phyloP scores from a whole-genome alignment of 2,329 filamentous ascomycete species.

The Epichloe amarillans region DNA sequence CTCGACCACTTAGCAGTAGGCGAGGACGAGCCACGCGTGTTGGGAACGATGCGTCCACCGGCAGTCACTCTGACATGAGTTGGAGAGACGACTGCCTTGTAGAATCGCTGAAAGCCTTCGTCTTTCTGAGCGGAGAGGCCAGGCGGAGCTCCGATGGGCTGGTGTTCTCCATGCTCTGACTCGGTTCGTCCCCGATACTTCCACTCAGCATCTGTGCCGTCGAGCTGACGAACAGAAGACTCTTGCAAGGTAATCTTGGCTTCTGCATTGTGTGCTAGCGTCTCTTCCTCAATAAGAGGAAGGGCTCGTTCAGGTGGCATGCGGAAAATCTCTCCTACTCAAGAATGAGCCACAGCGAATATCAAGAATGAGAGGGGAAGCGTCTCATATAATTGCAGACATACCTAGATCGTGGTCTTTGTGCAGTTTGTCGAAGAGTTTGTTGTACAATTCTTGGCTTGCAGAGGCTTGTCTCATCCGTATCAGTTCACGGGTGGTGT shows the following conservation, averaged over 20 bases:
- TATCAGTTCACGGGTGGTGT: constrained; percentile 32
- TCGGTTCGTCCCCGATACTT: constrained; percentile 33
- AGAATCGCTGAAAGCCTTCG: constrained; percentile 55
- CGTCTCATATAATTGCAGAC: constrained; percentile 1
- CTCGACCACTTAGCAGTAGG: constrained; percentile 37
- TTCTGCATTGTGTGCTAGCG: constrained; percentile 6
- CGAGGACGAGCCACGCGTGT: constrained; percentile 40
- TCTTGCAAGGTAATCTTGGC: constrained; percentile 5
- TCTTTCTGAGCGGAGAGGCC: constrained; percentile 41
- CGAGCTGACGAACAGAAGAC: constrained; percentile 18
- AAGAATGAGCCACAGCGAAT: neutral
- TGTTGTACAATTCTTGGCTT: constrained; percentile 14
- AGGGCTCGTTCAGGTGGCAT: constrained; percentile 14
- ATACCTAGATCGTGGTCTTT: constrained; percentile 29
- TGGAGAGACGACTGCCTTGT: constrained; percentile 54
- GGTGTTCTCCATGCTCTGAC: constrained; percentile 27
- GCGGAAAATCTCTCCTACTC: constrained; percentile 20
- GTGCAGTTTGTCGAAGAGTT: constrained; percentile 22
- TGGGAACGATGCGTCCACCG: constrained; percentile 53
- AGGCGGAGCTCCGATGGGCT: constrained; percentile 40
- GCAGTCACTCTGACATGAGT: constrained; percentile 55
- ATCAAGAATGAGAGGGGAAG: neutral
- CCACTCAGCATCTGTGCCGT: constrained; percentile 29
- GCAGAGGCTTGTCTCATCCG: constrained; percentile 17
- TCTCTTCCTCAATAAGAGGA: constrained; percentile 20